These are phyloP conservation scores for Xerocomus amazonicus DNA, from an alignment of 1,284 basidiomycete genomes.

Conservation along the genomic window DNA sequence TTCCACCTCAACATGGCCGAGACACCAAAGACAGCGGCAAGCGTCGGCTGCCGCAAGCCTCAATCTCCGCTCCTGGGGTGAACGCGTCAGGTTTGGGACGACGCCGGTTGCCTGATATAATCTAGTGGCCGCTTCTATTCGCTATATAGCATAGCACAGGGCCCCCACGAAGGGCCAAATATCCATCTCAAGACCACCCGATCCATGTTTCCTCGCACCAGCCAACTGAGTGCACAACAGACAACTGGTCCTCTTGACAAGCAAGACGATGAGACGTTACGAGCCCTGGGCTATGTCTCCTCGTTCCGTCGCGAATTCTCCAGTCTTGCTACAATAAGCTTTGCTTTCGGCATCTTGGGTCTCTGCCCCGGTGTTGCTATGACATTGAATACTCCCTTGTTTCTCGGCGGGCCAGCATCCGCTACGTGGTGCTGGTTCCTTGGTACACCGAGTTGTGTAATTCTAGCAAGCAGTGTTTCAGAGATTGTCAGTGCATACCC, in stretches of 20 bases:
- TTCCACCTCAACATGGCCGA: no score
- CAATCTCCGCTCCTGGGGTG: no score
- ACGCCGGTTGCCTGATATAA: no score
- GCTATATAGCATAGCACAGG: no score
- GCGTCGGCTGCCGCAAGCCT: no score
- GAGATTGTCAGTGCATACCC: conserved; percentile 56
- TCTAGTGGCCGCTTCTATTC: no score
- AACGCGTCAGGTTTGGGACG: no score
- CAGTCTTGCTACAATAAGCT: conserved; percentile 60
- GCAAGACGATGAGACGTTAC: conserved; percentile 59
- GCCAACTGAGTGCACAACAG: not conserved
- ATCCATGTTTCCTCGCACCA: no score
- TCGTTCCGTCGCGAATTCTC: conserved; percentile 82
- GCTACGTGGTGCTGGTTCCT: conserved; percentile 83
- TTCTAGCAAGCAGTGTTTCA: conserved; percentile 76
- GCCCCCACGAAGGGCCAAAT: no score
- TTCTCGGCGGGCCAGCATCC: conserved; percentile 73
- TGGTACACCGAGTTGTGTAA: conserved; percentile 72
- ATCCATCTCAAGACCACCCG: no score
- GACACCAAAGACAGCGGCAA: no score
- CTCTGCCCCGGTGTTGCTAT: conserved; percentile 78
- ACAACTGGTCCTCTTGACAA: not conserved
- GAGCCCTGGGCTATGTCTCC: conserved; percentile 69
- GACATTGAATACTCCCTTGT: conserved; percentile 77
- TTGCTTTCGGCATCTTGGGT: conserved; percentile 42